Percentiles rank a stretch among this genome's conserved stretches.
These are phyloP conservation scores for Furcasterigmium furcatum DNA, from an alignment of 2,329 filamentous ascomycete species.

Conservation along the genomic window DNA sequence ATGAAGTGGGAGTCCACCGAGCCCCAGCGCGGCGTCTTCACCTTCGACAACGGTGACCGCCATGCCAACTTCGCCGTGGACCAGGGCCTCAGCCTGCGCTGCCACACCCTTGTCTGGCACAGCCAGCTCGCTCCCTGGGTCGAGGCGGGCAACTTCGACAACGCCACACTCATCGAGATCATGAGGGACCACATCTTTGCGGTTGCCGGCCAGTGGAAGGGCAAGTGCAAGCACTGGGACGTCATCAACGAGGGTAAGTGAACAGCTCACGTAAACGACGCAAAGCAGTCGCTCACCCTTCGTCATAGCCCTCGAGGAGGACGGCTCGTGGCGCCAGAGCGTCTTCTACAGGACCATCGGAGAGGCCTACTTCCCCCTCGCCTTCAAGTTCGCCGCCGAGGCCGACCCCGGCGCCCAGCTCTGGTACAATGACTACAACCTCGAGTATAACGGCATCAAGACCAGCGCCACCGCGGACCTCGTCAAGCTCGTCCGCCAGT, in stretches of 20 bases:
- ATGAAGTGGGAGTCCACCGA: conserved; percentile 58
- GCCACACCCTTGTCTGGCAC: conserved; percentile 52
- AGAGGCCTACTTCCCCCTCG: conserved; percentile 52
- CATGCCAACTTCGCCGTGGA: conserved; percentile 38
- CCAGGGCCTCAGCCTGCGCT: conserved; percentile 47
- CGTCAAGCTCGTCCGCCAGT: conserved; percentile 38
- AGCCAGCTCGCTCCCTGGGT: conserved; percentile 36
- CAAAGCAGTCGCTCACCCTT: not conserved
- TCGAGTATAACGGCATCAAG: conserved; percentile 50
- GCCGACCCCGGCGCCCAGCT: conserved; percentile 55
- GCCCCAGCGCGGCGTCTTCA: conserved; percentile 54
- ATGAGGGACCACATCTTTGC: conserved; percentile 54
- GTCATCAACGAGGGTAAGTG: conserved; percentile 57
- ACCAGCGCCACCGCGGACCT: conserved; percentile 39
- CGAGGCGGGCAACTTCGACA: conserved; percentile 44
- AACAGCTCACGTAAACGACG: not conserved
- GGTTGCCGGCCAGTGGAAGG: conserved; percentile 54
- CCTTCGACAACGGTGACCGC: conserved; percentile 55
- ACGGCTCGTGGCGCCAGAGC: conserved; percentile 46
- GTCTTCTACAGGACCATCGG: conserved; percentile 56
- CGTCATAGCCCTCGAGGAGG: conserved; percentile 44
- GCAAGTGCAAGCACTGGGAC: conserved; percentile 62
- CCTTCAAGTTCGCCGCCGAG: conserved; percentile 52
- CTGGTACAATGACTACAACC: conserved; percentile 57
- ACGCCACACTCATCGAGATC: conserved; percentile 50